Base-by-base conservation (phyloP, 2,329 filamentous ascomycete genomes). In the Fusarium dlaminii region DNA sequence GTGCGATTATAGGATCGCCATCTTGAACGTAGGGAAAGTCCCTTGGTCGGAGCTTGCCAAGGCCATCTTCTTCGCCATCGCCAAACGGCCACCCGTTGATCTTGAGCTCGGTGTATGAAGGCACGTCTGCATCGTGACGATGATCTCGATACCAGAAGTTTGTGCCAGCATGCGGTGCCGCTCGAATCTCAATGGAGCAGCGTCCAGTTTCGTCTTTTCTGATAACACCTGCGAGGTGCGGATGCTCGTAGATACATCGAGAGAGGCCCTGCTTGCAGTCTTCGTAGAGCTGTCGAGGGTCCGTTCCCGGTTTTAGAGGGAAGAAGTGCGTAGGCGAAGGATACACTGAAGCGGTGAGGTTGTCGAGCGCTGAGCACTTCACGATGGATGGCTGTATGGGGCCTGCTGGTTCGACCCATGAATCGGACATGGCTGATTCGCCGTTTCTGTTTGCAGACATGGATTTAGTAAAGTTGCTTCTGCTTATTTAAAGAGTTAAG, bases 241-340 rank as follows among this genome's bases (percentile, higher is more conserved):
- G 61, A 30, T 59, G 61, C 32, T 68, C 30, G n/a, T 59, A 68
- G 4, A 68, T 65, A 18, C 46, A 68, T 2, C 65, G 46, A 5
- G 65, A 30, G 10, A 68, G 65, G 1, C 65, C 65, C 27, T 27
- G 40, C 36, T 54, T 68, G n/a, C 65, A 68, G 27, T 68, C 65
- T 29, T 68, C 24, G 34, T 68, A 68, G 20, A 68, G 52, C 27
- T 65, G 39, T n/a, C n/a, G 32, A 24, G 65, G 61, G 27, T 68
- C 61, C 13, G 14, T 18, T 27, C 32, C 40, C 15, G 39, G 65
- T 3, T 48, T 14, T 8, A 68, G 37, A 11, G 65, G 65, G 17
- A 68, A 68, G 32, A 68, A 68, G 8, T 68, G n/a, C 14, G 65
- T 45, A 2, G 65, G 65, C 1, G 65, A 65, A 48, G 65, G 65